A percentile compares a stretch with the other conserved stretches of the same genome.
Conservation (phyloP, 371 early-diverging fungal genomes). For the Lichtheimia corymbifera region DNA sequence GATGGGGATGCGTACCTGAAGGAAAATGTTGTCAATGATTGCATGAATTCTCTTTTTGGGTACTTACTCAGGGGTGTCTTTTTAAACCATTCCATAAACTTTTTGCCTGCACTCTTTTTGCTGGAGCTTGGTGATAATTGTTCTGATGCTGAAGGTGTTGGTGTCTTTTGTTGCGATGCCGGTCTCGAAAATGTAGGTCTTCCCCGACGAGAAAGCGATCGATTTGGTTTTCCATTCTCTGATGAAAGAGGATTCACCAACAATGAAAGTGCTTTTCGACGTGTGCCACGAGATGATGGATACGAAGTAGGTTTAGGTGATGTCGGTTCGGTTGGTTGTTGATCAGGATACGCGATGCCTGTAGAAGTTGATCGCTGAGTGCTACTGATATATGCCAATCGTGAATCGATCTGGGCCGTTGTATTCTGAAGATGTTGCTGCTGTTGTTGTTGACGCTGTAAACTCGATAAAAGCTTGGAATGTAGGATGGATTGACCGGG, state of each 20-base stretch:
- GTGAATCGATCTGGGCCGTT: too few relatives aligned
- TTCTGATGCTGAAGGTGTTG: slow-evolving; percentile 37
- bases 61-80: slow-evolving; percentile 62
- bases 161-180: not conserved
- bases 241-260: slow-evolving; percentile 43
- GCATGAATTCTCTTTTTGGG: not conserved
- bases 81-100: slow-evolving; percentile 72
- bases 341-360: too few relatives aligned
- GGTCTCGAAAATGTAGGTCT: not conserved
- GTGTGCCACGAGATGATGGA: slow-evolving; percentile 34
- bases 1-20: not conserved
- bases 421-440: slow-evolving; percentile 6
- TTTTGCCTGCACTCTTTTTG: slow-evolving; percentile 56
- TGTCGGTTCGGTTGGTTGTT: not conserved
- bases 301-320: slow-evolving; percentile 12
- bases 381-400: too few relatives aligned
- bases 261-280: slow-evolving; percentile 60
- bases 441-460: slow-evolving; percentile 24
- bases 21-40: too few relatives aligned
- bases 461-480: slow-evolving; percentile 43
- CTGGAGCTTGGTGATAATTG: slow-evolving; percentile 34
- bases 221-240: not conserved
- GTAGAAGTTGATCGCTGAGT: not conserved
- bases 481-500: slow-evolving; percentile 32
- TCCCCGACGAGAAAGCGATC: not conserved